A percentile compares a stretch with the other conserved stretches of the same genome.
These are phyloP conservation scores for Rhodosorus marinus DNA, from an alignment of 23 red algal genomes.

Conservation along the genomic window DNA sequence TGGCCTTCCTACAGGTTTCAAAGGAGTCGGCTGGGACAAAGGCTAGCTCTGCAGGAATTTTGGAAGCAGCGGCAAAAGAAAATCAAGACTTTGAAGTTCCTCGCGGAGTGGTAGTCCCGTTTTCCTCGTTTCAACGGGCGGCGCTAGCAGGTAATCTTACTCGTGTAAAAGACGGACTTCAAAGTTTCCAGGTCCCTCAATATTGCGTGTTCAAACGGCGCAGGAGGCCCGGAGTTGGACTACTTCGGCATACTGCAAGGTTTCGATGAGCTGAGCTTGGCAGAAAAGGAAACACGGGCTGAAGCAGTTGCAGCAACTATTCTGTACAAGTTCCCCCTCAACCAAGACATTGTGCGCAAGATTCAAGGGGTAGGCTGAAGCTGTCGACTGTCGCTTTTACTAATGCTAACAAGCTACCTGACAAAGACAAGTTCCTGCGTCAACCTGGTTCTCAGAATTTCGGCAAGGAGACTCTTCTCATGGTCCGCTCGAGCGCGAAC, in stretches of 20 bases:
- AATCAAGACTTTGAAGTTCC: constrained; percentile 12
- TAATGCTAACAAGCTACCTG: too few relatives aligned
- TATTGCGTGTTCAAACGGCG: too few relatives aligned
- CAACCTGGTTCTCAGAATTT: too few relatives aligned
- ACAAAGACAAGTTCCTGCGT: too few relatives aligned
- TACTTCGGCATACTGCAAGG: too few relatives aligned
- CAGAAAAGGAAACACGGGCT: constrained; percentile 9
- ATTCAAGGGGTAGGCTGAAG: constrained; percentile 9
- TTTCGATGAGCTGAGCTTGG: too few relatives aligned
- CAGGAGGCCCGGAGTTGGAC: too few relatives aligned
- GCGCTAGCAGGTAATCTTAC: too few relatives aligned
- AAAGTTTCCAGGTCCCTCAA: too few relatives aligned
- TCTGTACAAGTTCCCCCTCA: constrained; percentile 5
- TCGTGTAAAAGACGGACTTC: too few relatives aligned
- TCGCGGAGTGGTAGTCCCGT: constrained; percentile 15
- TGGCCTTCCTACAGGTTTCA: constrained; percentile 7
- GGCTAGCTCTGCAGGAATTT: constrained; percentile 8
- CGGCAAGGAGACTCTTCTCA: constrained; percentile 4
- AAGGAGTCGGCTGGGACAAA: constrained; percentile 11
- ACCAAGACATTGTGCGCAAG: background rate
- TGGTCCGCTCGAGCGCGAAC: constrained; percentile 64
- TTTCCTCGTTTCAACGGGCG: too few relatives aligned
- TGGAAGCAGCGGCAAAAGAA: constrained; percentile 9
- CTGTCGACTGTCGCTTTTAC: too few relatives aligned
- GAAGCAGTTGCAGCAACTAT: constrained; percentile 3